Evolutionary conservation across 2,329 filamentous ascomycete species (phyloP).

Genomic region (Mycosphaerella sp.): DNA sequence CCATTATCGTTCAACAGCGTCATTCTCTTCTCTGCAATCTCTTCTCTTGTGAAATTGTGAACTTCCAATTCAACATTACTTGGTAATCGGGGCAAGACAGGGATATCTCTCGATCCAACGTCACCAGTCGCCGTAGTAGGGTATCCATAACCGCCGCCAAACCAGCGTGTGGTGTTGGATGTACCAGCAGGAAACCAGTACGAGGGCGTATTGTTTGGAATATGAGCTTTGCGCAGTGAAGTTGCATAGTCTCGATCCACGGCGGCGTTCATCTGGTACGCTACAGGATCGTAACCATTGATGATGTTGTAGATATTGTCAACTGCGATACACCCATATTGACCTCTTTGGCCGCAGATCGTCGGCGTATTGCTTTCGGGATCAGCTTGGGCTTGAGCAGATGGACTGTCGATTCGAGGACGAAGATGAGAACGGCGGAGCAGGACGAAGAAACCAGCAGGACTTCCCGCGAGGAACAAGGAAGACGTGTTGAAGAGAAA

Average conservation of each 20-base stretch:
- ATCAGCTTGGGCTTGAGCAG: conserved; percentile 63
- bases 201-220: conserved; percentile 62
- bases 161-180: conserved; percentile 34
- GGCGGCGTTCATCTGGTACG: conserved; percentile 85
- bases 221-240: conserved; percentile 67
- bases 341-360: conserved; percentile 70
- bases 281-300: conserved; percentile 70
- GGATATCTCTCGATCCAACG: conserved; percentile 31
- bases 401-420: conserved; percentile 68
- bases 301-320: conserved; percentile 97
- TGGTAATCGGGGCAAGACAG: conserved; percentile 37
- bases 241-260: conserved; percentile 75
- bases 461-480: conserved; percentile 83
- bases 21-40: conserved; percentile 83
- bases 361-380: conserved; percentile 45
- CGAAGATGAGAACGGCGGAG: conserved; percentile 67
- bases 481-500: conserved; percentile 93
- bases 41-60: conserved; percentile 88
- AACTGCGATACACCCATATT: conserved; percentile 83
- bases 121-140: conserved; percentile 15
- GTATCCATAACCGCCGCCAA: conserved; percentile 27
- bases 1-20: conserved; percentile 90
- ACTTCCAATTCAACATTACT: conserved; percentile 78
- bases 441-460: conserved; percentile 85
- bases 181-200: conserved; percentile 36